Evolutionary conservation across 2,329 filamentous ascomycete species (phyloP).

Genomic region (Amesomyces nigricolor): DNA sequence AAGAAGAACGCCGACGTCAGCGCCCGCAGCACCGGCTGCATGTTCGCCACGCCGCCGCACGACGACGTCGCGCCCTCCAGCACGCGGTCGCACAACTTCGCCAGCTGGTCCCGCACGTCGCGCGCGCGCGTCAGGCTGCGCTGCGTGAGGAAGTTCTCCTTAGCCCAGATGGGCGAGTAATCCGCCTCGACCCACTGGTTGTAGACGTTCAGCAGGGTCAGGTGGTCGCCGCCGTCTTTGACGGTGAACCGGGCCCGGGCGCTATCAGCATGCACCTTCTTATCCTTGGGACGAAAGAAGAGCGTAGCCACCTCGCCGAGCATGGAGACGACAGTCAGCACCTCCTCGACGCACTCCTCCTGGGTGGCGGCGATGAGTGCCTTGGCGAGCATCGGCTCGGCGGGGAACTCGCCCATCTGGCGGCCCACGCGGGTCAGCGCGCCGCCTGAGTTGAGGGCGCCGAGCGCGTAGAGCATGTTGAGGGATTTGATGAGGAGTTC

Average conservation of each 20-base stretch:
- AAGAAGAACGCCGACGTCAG: slow-evolving; percentile 91
- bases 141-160: slow-evolving; percentile 92
- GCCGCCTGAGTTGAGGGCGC: slow-evolving; percentile 81
- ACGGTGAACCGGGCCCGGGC: slow-evolving; percentile 83
- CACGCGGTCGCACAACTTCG: slow-evolving; percentile 81
- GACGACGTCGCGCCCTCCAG: slow-evolving; percentile 71
- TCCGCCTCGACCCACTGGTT: slow-evolving; percentile 93
- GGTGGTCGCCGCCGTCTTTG: slow-evolving; percentile 84
- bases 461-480: slow-evolving; percentile 86
- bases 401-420: slow-evolving; percentile 93
- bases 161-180: slow-evolving; percentile 79
- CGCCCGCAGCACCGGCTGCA: slow-evolving; percentile 76
- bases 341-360: slow-evolving; percentile 88
- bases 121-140: slow-evolving; percentile 81
- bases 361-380: slow-evolving; percentile 82
- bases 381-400: slow-evolving; percentile 86
- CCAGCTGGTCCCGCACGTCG: slow-evolving; percentile 87
- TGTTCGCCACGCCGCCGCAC: slow-evolving; percentile 66
- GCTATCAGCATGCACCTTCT: slow-evolving; percentile 92
- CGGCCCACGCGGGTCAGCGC: slow-evolving; percentile 85
- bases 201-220: slow-evolving; percentile 87
- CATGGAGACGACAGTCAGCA: slow-evolving; percentile 92
- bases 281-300: slow-evolving; percentile 94
- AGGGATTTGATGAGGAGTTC: slow-evolving; percentile 84
- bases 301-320: slow-evolving; percentile 80